Percentiles rank a stretch among this genome's conserved stretches.
These are phyloP conservation scores for Cornus controversa DNA, from an alignment of 148 eudicot genomes.

Conservation along the genomic window DNA sequence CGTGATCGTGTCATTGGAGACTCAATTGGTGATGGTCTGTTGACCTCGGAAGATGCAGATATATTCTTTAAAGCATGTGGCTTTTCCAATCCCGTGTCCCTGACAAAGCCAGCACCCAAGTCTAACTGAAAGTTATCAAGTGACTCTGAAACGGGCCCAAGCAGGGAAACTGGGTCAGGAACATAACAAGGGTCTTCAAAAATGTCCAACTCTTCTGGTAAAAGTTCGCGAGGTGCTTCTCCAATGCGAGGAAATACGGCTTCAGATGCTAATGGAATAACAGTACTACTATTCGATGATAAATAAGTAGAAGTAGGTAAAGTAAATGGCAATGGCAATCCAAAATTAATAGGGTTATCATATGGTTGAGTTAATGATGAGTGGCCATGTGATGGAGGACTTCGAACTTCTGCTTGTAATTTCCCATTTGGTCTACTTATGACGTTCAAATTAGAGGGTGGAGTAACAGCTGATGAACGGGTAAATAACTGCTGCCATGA, in stretches of 20 bases:
- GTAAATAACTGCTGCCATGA: constrained; percentile 96
- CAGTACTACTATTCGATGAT: constrained; percentile 41
- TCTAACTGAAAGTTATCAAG: constrained; percentile 86
- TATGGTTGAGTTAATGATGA: constrained; percentile 51
- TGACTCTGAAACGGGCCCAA: constrained; percentile 97
- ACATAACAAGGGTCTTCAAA: constrained; percentile 98
- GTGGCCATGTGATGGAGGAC: constrained; percentile 36
- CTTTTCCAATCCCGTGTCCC: constrained; percentile 38
- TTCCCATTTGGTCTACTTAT: constrained; percentile 76
- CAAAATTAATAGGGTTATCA: constrained; percentile 81
- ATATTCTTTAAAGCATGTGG: constrained; percentile 48
- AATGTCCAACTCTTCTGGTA: constrained; percentile 82
- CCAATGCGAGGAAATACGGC: constrained; percentile 50
- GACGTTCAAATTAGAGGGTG: constrained; percentile 58
- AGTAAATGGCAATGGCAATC: constrained; percentile 70
- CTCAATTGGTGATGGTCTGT: constrained; percentile 85
- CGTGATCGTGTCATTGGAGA: constrained; percentile 78
- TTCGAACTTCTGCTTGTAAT: constrained; percentile 56
- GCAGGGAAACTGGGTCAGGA: constrained; percentile 89
- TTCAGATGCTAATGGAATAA: constrained; percentile 55
- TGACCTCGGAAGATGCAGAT: constrained; percentile 46
- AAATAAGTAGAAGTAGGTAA: constrained; percentile 57
- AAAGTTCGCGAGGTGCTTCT: constrained; percentile 47
- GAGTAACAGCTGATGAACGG: constrained; percentile 48
- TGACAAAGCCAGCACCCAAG: constrained; percentile 58